Evolutionary conservation across 2,329 filamentous ascomycete species (phyloP).

Genomic region (Xylariaceae sp.): DNA sequence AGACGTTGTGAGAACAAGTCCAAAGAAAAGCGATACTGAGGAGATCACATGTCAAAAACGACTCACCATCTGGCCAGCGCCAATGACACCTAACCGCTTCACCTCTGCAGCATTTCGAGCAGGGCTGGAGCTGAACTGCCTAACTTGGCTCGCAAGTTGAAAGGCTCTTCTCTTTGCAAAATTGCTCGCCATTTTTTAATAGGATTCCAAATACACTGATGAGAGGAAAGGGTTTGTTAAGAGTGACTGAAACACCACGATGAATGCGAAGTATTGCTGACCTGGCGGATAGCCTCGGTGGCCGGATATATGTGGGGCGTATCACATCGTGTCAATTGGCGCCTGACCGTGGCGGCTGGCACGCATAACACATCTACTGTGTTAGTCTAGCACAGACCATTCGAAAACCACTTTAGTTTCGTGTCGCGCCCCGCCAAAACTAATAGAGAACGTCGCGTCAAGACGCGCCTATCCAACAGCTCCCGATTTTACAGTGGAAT

Average conservation of each 20-base stretch:
- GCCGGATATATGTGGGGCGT: slow-evolving; percentile 24
- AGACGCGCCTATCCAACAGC: slow-evolving; percentile 22
- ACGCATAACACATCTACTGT: too few species aligned
- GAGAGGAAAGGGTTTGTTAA: slow-evolving; percentile 1
- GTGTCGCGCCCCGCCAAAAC: slow-evolving; percentile 13
- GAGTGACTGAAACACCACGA: background rate
- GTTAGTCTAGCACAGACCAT: slow-evolving; percentile 12
- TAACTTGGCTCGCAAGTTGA: slow-evolving; percentile 36
- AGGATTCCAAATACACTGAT: too few species aligned
- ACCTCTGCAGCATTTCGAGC: slow-evolving; percentile 62
- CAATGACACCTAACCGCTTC: slow-evolving; percentile 84
- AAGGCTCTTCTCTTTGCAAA: slow-evolving; percentile 35
- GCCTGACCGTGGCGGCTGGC: too few species aligned
- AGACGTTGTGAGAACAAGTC: slow-evolving; percentile 23
- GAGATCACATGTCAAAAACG: slow-evolving; percentile 33
- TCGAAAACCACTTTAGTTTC: slow-evolving; percentile 5
- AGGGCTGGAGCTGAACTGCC: slow-evolving; percentile 66
- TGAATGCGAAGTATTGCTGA: background rate
- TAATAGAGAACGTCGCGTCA: slow-evolving; percentile 19
- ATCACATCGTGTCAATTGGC: slow-evolving; percentile 11
- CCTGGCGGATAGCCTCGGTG: slow-evolving; percentile 25
- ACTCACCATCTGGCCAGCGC: slow-evolving; percentile 90
- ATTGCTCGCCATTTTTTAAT: slow-evolving; percentile 35
- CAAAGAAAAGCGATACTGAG: slow-evolving; percentile 4
- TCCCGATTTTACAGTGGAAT: too few species aligned